These are phyloP conservation scores for Sugiyamaella pinicola DNA, from an alignment of 1,139 yeast species.

Conservation along the genomic window DNA sequence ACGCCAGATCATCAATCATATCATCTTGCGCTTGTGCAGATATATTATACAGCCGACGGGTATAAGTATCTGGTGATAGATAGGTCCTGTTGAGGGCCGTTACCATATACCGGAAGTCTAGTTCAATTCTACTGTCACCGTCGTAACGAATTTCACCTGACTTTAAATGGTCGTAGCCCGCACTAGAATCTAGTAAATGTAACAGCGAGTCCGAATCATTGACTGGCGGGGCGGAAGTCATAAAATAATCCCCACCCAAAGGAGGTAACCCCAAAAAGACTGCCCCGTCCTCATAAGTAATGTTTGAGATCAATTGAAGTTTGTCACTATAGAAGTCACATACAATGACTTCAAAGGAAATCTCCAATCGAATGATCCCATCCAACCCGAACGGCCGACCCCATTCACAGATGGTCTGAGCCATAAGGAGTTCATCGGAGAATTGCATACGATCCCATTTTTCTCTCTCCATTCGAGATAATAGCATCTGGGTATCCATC, in stretches of 20 bases:
- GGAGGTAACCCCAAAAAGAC: constrained; percentile 45
- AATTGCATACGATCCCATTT: constrained; percentile 22
- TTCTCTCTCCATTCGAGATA: constrained; percentile 39
- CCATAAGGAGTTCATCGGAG: constrained; percentile 20
- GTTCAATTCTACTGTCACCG: constrained; percentile 50
- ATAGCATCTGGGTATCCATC: constrained; percentile 59
- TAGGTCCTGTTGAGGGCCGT: constrained; percentile 54
- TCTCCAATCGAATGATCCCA: constrained; percentile 56
- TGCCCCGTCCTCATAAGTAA: constrained; percentile 39
- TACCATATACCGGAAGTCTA: constrained; percentile 54
- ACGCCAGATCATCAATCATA: constrained; percentile 44
- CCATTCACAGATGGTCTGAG: constrained; percentile 53
- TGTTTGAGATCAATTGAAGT: constrained; percentile 49
- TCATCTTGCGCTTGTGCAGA: constrained; percentile 42
- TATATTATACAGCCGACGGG: constrained; percentile 49
- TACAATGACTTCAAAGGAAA: constrained; percentile 57
- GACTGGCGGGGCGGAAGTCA: neutral
- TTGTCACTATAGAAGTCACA: constrained; percentile 53
- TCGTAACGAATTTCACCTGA: constrained; percentile 50
- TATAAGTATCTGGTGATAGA: constrained; percentile 50
- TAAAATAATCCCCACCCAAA: constrained; percentile 21
- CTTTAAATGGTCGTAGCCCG: constrained; percentile 48
- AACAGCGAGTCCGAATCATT: constrained; percentile 7
- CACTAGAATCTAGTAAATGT: constrained; percentile 34
- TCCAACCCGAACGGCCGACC: constrained; percentile 52